Conservation (phyloP, 345 rosid species). For the Populus alba region DNA sequence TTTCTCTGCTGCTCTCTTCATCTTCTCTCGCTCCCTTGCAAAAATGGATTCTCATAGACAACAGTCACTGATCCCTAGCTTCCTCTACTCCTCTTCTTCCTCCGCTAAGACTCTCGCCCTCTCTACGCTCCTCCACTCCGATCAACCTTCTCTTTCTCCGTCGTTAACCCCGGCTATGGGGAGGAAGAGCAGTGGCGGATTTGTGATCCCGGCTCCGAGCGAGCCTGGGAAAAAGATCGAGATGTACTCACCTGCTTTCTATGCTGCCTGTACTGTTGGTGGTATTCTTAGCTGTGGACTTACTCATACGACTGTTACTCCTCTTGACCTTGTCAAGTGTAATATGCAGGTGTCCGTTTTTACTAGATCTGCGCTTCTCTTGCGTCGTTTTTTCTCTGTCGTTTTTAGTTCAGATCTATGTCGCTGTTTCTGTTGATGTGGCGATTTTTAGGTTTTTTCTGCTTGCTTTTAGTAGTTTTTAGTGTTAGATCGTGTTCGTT, state of each 20-base stretch:
- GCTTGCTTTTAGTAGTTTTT: neutral
- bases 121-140: constrained; percentile 11
- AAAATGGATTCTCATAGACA: constrained; percentile 52
- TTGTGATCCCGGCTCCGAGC: constrained; percentile 54
- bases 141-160: constrained; percentile 24
- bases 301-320: constrained; percentile 93
- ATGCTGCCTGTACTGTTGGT: constrained; percentile 84
- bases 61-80: constrained; percentile 58
- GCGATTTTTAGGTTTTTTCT: neutral
- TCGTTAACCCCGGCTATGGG: constrained; percentile 11
- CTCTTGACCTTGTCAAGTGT: constrained; percentile 98
- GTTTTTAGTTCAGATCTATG: neutral
- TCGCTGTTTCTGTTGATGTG: neutral
- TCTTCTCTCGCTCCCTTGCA: neutral
- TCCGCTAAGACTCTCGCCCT: constrained; percentile 35
- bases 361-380: neutral
- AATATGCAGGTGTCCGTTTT: constrained; percentile 82
- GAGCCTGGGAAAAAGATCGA: constrained; percentile 72
- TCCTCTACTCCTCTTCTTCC: constrained; percentile 54
- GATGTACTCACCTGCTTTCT: constrained; percentile 87
- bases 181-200: constrained; percentile 8
- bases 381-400: neutral
- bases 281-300: constrained; percentile 94
- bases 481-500: neutral
- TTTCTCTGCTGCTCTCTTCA: constrained; percentile 12